A percentile compares a stretch with the other conserved stretches of the same genome.
Conservation (phyloP, 2,329 filamentous ascomycete genomes). For the Monilinia laxa region DNA sequence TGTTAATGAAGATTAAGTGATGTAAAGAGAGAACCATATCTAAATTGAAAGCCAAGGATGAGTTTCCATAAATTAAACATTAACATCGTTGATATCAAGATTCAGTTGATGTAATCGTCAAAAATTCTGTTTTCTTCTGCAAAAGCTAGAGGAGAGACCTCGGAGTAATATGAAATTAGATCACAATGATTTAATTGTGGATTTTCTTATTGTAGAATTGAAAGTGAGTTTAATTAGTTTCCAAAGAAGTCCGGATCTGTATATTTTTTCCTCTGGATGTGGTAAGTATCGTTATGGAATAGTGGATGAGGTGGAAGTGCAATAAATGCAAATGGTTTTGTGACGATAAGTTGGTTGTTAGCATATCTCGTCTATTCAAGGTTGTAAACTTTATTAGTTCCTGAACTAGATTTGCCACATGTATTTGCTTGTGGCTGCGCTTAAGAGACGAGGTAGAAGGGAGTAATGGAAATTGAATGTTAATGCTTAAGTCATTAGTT, state of each 20-base stretch:
- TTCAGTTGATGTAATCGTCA: too few species aligned
- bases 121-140: too few species aligned
- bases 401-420: too few species aligned
- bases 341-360: background rate
- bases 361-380: background rate
- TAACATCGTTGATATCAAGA: too few species aligned
- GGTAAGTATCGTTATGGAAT: background rate
- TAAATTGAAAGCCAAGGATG: background rate
- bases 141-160: background rate
- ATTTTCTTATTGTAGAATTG: background rate
- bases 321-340: conserved; percentile 1
- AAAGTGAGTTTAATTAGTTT: background rate
- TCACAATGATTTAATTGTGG: background rate
- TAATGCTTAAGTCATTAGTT: background rate
- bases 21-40: background rate
- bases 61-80: too few species aligned
- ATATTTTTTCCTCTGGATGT: background rate
- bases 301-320: background rate
- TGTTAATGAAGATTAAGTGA: background rate
- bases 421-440: too few species aligned
- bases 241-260: background rate
- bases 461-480: too few species aligned
- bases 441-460: too few species aligned
- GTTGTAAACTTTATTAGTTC: too few species aligned
- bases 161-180: background rate